Percentiles rank a stretch among this genome's conserved stretches.
Evolutionary conservation across 139 green algal species (phyloP).

Genomic region (Mesostigma viride): DNA sequence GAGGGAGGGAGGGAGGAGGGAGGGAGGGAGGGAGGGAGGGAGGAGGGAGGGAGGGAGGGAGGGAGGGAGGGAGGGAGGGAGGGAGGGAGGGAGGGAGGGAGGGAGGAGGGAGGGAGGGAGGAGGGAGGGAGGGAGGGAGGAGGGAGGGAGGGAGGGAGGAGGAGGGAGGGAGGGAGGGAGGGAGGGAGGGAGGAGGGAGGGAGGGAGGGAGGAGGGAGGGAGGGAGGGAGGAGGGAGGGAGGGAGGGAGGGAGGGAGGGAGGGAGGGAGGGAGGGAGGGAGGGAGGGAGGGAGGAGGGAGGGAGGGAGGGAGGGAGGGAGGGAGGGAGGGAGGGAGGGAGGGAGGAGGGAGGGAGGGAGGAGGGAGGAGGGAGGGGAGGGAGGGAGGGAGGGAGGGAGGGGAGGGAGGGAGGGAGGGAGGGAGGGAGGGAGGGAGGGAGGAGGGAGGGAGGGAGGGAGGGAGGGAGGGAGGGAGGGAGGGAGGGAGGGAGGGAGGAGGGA

Average conservation of each 20-base stretch:
- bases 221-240: neutral
- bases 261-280: neutral
- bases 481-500: too few relatives aligned
- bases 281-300: neutral
- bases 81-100: neutral
- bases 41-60: neutral
- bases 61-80: neutral
- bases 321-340: neutral
- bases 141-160: neutral
- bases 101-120: neutral
- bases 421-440: neutral
- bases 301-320: neutral
- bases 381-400: neutral
- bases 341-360: neutral
- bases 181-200: neutral
- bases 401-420: neutral
- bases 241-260: neutral
- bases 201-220: neutral
- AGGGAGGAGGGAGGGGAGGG: neutral
- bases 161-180: neutral
- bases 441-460: neutral
- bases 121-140: neutral
- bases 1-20: neutral
- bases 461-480: neutral
- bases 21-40: neutral